These are phyloP conservation scores for Sphagnum contortum DNA, from an alignment of 225 moss, liverwort and hornwort genomes.

Conservation along the genomic window DNA sequence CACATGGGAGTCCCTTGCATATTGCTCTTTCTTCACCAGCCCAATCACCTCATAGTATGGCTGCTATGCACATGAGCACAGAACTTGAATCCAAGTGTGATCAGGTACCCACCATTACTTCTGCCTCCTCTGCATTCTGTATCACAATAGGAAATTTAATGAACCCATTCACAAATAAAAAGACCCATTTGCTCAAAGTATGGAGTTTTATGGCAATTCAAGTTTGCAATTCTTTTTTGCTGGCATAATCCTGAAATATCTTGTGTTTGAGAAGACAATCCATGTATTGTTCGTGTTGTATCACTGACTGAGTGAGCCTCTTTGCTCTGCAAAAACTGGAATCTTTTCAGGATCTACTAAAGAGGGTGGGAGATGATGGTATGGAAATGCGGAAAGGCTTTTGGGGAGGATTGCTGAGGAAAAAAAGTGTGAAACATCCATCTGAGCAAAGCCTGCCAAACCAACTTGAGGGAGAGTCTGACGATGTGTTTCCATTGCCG, in stretches of 20 bases:
- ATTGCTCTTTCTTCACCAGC: constrained; percentile 17
- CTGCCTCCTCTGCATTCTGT: too few relatives aligned
- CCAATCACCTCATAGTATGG: constrained; percentile 12
- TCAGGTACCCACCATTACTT: constrained; percentile 2
- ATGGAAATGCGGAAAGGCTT: constrained; percentile 24
- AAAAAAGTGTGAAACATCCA: constrained; percentile 27
- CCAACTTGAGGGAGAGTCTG: constrained; percentile 14
- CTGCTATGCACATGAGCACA: constrained; percentile 17
- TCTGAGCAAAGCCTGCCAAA: constrained; percentile 6
- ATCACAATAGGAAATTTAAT: too few relatives aligned
- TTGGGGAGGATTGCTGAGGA: constrained; percentile 22
- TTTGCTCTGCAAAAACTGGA: background rate
- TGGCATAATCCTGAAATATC: too few relatives aligned
- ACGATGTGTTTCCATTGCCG: constrained; percentile 3
- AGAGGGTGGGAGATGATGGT: constrained; percentile 8
- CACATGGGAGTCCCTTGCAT: constrained; percentile 21
- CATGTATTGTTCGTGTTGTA: too few relatives aligned
- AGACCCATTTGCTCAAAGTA: too few relatives aligned
- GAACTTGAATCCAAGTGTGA: constrained; percentile 12
- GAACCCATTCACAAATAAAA: too few relatives aligned
- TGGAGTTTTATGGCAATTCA: too few relatives aligned
- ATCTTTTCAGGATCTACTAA: constrained; percentile 8
- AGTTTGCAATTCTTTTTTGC: too few relatives aligned
- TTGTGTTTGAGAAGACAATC: too few relatives aligned
- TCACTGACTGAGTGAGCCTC: too few relatives aligned